Percentiles rank a stretch among this genome's conserved stretches.
Evolutionary conservation across 176 grass and related monocot genomes (phyloP).

Genomic region (Oryza meyeriana): DNA sequence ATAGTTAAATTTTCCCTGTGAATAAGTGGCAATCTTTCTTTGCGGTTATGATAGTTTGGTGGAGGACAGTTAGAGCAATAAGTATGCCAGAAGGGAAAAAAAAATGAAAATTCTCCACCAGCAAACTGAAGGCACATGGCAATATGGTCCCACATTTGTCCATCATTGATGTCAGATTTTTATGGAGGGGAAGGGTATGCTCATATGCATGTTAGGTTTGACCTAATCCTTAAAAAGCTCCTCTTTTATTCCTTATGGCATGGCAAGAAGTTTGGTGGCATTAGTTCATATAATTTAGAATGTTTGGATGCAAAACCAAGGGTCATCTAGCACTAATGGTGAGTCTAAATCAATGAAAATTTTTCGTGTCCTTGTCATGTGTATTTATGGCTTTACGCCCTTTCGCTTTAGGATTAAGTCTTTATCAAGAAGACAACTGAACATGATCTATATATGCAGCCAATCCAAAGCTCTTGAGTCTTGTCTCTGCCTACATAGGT

Average conservation of each 20-base stretch:
- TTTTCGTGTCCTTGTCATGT: background rate
- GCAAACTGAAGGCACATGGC: conserved; percentile 35
- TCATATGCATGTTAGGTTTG: conserved; percentile 26
- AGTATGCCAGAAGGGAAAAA: background rate
- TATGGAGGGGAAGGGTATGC: background rate
- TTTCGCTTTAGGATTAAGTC: background rate
- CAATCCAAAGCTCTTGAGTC: background rate
- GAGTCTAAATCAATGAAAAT: background rate
- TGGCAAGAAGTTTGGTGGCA: background rate
- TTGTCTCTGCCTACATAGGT: background rate
- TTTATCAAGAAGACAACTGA: background rate
- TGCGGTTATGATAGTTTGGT: background rate
- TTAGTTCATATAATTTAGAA: background rate
- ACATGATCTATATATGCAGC: background rate
- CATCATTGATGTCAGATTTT: background rate
- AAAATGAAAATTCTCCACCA: background rate
- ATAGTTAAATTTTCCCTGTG: too few species aligned
- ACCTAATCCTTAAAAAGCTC: conserved; percentile 14
- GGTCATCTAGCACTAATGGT: background rate
- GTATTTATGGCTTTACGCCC: background rate
- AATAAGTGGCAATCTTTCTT: background rate
- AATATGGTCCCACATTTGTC: conserved; percentile 18
- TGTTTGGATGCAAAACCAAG: background rate
- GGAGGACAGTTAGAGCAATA: conserved; percentile 34
- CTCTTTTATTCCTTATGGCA: background rate